Conservation (phyloP, 345 rosid genomes). For the Populus euphratica region DNA sequence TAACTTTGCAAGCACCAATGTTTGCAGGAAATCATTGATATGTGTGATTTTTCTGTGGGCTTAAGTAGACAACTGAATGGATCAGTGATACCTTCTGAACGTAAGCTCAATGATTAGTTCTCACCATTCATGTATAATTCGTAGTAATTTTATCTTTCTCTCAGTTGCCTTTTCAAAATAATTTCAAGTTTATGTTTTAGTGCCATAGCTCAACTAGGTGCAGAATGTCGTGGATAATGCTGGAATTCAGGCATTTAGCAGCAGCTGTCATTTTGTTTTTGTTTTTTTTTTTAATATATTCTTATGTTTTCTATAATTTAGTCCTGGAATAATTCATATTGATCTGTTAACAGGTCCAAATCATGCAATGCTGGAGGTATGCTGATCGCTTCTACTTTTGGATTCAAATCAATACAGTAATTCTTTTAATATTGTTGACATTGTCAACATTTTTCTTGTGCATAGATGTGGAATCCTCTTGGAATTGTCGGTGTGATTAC, state of each 20-base stretch:
- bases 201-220: not conserved
- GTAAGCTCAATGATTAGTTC: slow-evolving; percentile 46
- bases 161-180: slow-evolving; percentile 4
- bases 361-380: slow-evolving; percentile 94
- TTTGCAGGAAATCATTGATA: slow-evolving; percentile 92
- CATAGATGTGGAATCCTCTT: slow-evolving; percentile 96
- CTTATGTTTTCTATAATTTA: not conserved
- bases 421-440: slow-evolving; percentile 12
- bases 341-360: slow-evolving; percentile 72
- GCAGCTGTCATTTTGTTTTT: not conserved
- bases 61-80: slow-evolving; percentile 96
- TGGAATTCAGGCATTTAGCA: slow-evolving; percentile 11
- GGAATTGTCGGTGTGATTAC: slow-evolving; percentile 97
- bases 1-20: slow-evolving; percentile 2
- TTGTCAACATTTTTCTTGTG: slow-evolving; percentile 16
- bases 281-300: not conserved
- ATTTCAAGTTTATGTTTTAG: not conserved
- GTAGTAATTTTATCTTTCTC: not conserved
- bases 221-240: not conserved
- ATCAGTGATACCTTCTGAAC: slow-evolving; percentile 90
- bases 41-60: slow-evolving; percentile 97
- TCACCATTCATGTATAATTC: not conserved
- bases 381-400: slow-evolving; percentile 14
- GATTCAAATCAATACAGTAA: not conserved
- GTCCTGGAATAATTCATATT: slow-evolving; percentile 15